phyloP scores from a whole-genome alignment of 176 grass and related monocot genomes.

The Musa schizocarpa region DNA sequence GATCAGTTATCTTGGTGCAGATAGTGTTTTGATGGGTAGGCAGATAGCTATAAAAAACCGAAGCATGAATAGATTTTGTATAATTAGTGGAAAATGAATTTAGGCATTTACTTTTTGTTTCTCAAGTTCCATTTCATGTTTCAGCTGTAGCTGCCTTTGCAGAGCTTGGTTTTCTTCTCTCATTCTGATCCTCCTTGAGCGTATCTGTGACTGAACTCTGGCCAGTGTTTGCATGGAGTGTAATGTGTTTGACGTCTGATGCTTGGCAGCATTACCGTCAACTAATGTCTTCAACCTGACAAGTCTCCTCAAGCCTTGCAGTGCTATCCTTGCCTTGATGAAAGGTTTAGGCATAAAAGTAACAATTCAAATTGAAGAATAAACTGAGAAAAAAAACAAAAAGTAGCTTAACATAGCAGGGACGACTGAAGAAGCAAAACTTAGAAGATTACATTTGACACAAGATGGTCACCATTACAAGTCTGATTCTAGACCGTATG shows the following conservation, averaged over 20 bases:
- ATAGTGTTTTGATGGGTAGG: not conserved
- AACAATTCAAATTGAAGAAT: not conserved
- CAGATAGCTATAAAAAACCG: not conserved
- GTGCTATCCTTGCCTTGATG: constrained; percentile 40
- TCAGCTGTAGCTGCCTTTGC: constrained; percentile 41
- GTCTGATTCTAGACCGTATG: not conserved
- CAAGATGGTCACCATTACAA: not conserved
- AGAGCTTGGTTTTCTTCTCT: constrained; percentile 63
- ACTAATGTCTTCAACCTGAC: constrained; percentile 51
- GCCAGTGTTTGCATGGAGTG: constrained; percentile 61
- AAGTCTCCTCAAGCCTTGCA: constrained; percentile 28
- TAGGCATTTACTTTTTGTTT: constrained; percentile 39
- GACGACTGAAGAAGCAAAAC: not conserved
- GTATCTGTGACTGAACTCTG: constrained; percentile 62
- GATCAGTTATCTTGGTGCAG: not conserved
- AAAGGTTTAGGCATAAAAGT: not conserved
- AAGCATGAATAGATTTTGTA: not conserved
- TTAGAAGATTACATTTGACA: too few species aligned
- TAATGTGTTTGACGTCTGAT: constrained; percentile 41
- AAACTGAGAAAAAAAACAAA: not conserved
- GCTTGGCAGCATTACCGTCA: constrained; percentile 41
- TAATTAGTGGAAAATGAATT: not conserved
- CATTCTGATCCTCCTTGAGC: constrained; percentile 52
- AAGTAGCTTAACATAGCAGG: not conserved
- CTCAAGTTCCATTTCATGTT: constrained; percentile 33